Percentiles rank a stretch among this genome's conserved stretches.
These are phyloP conservation scores for Curvularia verruculosa DNA, from an alignment of 2,329 filamentous ascomycete genomes.

Conservation along the genomic window DNA sequence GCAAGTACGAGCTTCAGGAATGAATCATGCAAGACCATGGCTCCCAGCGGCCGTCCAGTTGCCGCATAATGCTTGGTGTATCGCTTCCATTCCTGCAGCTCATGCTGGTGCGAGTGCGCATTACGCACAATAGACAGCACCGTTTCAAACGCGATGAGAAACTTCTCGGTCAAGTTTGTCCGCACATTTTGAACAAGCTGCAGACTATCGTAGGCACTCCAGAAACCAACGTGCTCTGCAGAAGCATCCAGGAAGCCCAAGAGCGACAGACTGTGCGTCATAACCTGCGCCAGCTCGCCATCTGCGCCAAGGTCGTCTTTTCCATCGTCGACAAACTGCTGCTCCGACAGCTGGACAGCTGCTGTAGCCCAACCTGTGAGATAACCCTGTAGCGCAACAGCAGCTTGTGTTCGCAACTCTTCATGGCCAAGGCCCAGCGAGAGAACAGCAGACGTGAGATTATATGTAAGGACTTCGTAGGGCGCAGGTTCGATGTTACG, in stretches of 20 bases:
- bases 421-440: conserved; percentile 76
- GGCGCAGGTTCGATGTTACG: conserved; percentile 84
- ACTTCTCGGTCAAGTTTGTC: conserved; percentile 78
- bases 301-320: conserved; percentile 56
- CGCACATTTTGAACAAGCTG: conserved; percentile 74
- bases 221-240: conserved; percentile 78
- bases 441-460: conserved; percentile 81
- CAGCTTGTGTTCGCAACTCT: conserved; percentile 69
- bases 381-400: conserved; percentile 72
- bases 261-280: conserved; percentile 82
- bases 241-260: conserved; percentile 87
- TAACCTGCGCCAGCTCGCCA: conserved; percentile 65
- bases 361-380: conserved; percentile 71
- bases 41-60: conserved; percentile 79
- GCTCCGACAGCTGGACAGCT: conserved; percentile 62
- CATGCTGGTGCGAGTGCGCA: conserved; percentile 67
- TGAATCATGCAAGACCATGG: conserved; percentile 87
- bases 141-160: conserved; percentile 85
- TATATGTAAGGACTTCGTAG: conserved; percentile 80
- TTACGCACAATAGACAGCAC: conserved; percentile 91
- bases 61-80: conserved; percentile 83
- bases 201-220: conserved; percentile 75
- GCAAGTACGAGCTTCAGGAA: conserved; percentile 86
- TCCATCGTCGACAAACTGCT: conserved; percentile 62
- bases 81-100: conserved; percentile 84